Evolutionary conservation across 768 basidiomycete genomes (phyloP).

Genomic region (Amylocystis lapponica): DNA sequence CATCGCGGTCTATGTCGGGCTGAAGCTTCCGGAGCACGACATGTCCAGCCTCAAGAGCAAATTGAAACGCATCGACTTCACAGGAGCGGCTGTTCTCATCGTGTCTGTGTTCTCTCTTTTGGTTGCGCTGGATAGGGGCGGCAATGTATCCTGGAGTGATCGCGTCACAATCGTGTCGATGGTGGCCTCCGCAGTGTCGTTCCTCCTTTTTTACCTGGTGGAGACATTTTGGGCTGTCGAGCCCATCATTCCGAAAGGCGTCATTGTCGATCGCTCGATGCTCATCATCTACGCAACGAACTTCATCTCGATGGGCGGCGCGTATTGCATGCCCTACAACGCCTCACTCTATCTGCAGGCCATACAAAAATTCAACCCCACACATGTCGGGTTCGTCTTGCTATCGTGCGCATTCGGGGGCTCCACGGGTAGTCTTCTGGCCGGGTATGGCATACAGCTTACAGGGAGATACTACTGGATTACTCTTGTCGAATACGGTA

Average conservation of each 20-base stretch:
- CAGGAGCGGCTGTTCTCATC: constrained; percentile 50
- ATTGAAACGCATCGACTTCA: constrained; percentile 56
- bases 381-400: constrained; percentile 46
- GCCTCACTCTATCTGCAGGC: constrained; percentile 57
- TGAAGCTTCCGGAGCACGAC: constrained; percentile 44
- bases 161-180: constrained; percentile 15
- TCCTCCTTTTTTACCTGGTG: constrained; percentile 34
- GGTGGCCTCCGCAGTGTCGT: constrained; percentile 7
- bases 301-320: constrained; percentile 46
- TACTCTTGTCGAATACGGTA: constrained; percentile 32
- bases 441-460: constrained; percentile 50
- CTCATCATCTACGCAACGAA: constrained; percentile 51
- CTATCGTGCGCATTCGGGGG: constrained; percentile 40
- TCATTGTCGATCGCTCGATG: no score
- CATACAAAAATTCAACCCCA: constrained; percentile 40
- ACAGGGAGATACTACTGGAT: constrained; percentile 49
- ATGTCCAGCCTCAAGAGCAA: constrained; percentile 42
- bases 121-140: constrained; percentile 43
- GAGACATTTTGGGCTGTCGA: constrained; percentile 49
- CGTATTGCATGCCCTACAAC: constrained; percentile 53
- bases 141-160: constrained; percentile 25
- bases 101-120: constrained; percentile 53
- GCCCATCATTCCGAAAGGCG: constrained; percentile 57
- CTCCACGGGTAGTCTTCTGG: constrained; percentile 42
- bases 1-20: constrained; percentile 41